Percentiles rank a stretch among this genome's conserved stretches.
Conservation (phyloP, 768 basidiomycete species). For the Mycena belliarum region DNA sequence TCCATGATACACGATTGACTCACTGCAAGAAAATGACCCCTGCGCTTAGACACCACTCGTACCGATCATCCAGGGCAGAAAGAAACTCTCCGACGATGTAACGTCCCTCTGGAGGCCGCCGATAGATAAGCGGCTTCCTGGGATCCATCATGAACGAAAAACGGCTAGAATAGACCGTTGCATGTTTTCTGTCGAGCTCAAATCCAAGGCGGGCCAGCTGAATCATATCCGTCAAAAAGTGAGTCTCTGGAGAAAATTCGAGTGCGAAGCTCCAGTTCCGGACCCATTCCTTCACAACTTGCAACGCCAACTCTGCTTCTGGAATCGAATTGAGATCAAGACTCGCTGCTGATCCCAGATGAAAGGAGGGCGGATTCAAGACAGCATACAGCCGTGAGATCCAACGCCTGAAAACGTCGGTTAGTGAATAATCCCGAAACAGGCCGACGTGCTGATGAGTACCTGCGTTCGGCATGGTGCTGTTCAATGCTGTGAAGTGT, state of each 20-base stretch:
- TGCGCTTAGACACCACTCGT: conserved; percentile 27
- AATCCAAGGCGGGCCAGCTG: conserved; percentile 40
- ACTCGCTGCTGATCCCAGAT: conserved; percentile 43
- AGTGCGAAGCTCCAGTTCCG: conserved; percentile 39
- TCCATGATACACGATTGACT: conserved; percentile 21
- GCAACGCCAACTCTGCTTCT: conserved; percentile 36
- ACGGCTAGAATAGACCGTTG: conserved; percentile 35
- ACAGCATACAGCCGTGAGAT: conserved; percentile 48
- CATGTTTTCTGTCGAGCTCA: conserved; percentile 36
- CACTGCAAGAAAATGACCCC: conserved; percentile 45
- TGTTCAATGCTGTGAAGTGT: conserved; percentile 20
- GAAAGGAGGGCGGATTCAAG: conserved; percentile 46
- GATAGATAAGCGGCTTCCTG: conserved; percentile 17
- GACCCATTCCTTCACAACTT: conserved; percentile 48
- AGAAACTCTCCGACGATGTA: conserved; percentile 36
- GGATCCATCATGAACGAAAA: conserved; percentile 28
- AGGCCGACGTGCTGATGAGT: neutral
- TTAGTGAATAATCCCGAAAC: neutral
- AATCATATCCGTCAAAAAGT: conserved; percentile 44
- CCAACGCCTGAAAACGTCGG: conserved; percentile 38
- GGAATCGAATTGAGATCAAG: conserved; percentile 40
- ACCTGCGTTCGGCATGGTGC: conserved; percentile 25
- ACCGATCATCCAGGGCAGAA: conserved; percentile 28
- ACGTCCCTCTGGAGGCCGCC: conserved; percentile 4
- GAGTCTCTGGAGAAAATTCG: conserved; percentile 21